These are phyloP conservation scores for Smittium mucronatum DNA, from an alignment of 371 early-diverging fungal genomes.

Conservation along the genomic window DNA sequence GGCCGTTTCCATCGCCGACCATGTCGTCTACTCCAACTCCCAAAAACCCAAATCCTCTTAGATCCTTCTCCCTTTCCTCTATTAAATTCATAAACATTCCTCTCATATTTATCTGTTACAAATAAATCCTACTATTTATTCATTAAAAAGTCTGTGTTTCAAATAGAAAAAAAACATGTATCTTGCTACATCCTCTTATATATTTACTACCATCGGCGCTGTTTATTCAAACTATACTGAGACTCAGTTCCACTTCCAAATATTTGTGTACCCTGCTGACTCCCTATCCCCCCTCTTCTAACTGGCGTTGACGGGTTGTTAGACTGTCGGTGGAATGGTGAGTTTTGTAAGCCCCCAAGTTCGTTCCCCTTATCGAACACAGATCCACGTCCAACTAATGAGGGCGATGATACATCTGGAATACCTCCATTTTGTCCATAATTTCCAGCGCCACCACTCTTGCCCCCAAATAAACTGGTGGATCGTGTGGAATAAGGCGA, in stretches of 20 bases:
- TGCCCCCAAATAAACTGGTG: neutral
- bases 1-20: slow-evolving; percentile 32
- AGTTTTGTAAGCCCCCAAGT: neutral
- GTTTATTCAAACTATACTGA: neutral
- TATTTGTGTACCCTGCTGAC: neutral
- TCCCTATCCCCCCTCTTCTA: neutral
- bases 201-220: neutral
- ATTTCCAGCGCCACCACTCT: neutral
- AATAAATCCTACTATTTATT: too few relatives aligned
- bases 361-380: neutral
- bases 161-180: neutral
- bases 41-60: slow-evolving; percentile 16
- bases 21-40: slow-evolving; percentile 17
- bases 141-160: too few relatives aligned
- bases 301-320: neutral
- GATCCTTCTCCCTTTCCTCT: neutral
- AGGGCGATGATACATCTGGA: neutral
- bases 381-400: neutral
- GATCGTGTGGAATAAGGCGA: neutral
- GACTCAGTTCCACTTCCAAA: neutral
- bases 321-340: neutral
- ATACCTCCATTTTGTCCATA: neutral
- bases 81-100: too few relatives aligned
- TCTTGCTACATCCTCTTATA: neutral
- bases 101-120: too few relatives aligned